Percentiles rank a stretch among this genome's conserved stretches.
Conservation (phyloP, 371 early-diverging fungal genomes). For the Cladochytrium tenue region DNA sequence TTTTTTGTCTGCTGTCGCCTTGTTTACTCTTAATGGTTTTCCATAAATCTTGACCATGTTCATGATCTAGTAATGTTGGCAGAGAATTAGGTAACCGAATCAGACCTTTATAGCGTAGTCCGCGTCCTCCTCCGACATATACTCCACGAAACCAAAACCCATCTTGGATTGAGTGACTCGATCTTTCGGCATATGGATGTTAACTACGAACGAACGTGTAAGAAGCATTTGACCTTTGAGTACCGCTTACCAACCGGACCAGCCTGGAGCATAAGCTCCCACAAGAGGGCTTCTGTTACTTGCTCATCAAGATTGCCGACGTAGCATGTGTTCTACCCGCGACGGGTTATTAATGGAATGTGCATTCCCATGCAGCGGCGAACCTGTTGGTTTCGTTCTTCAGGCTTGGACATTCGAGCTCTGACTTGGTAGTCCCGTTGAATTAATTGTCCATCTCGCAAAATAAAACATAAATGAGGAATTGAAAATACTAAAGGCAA, state of each 20-base stretch:
- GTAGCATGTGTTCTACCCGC: slow-evolving; percentile 91
- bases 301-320: slow-evolving; percentile 96
- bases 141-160: slow-evolving; percentile 96
- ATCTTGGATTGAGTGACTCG: slow-evolving; percentile 90
- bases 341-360: neutral
- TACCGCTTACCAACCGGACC: slow-evolving; percentile 85
- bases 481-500: too few species aligned
- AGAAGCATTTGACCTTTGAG: slow-evolving; percentile 1
- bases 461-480: too few species aligned
- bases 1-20: slow-evolving; percentile 88
- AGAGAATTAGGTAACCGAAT: neutral
- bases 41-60: slow-evolving; percentile 94
- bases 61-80: slow-evolving; percentile 65
- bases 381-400: slow-evolving; percentile 43
- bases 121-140: slow-evolving; percentile 90
- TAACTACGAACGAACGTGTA: slow-evolving; percentile 66
- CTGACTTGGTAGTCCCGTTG: too few species aligned
- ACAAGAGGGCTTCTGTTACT: slow-evolving; percentile 87
- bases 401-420: slow-evolving; percentile 18
- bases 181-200: slow-evolving; percentile 96
- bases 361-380: neutral
- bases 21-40: slow-evolving; percentile 94
- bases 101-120: slow-evolving; percentile 88
- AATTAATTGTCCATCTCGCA: too few species aligned
- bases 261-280: slow-evolving; percentile 98